Percentiles rank a stretch among this genome's conserved stretches.
These are phyloP conservation scores for Extremus antarcticus DNA, from an alignment of 495 filamentous ascomycete genomes.

Conservation along the genomic window DNA sequence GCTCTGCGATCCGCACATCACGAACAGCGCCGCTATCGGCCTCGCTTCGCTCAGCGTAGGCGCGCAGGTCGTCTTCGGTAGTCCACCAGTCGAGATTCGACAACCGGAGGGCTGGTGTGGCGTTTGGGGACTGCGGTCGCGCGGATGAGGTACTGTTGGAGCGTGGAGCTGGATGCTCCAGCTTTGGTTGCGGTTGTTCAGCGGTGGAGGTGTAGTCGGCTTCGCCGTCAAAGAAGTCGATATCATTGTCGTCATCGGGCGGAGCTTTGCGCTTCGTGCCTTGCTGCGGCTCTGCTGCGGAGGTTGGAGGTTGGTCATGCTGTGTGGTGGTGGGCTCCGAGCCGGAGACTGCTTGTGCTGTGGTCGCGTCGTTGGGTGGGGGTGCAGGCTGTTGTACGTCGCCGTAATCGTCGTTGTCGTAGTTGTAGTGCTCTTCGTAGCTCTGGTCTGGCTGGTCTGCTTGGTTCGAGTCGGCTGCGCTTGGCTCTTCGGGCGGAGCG, in stretches of 20 bases:
- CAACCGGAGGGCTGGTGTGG: constrained; percentile 71
- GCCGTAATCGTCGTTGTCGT: constrained; percentile 26
- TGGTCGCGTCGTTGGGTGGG: constrained; percentile 39
- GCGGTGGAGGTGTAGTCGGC: background rate
- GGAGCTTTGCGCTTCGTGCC: constrained; percentile 29
- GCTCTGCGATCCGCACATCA: constrained; percentile 91
- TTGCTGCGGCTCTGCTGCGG: constrained; percentile 16
- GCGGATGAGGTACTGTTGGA: constrained; percentile 44
- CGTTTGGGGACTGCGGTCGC: constrained; percentile 65
- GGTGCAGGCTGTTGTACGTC: constrained; percentile 33
- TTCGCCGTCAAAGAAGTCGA: constrained; percentile 1
- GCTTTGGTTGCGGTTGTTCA: background rate
- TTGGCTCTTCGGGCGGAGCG: constrained; percentile 12
- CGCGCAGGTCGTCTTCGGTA: constrained; percentile 87
- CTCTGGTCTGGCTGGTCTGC: background rate
- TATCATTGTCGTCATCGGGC: constrained; percentile 15
- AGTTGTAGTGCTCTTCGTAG: constrained; percentile 26
- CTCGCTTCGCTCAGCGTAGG: constrained; percentile 61
- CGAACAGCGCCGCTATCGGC: too few relatives aligned
- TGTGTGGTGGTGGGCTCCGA: background rate
- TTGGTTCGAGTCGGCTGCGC: constrained; percentile 25
- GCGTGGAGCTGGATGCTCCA: background rate
- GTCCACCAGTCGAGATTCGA: constrained; percentile 94
- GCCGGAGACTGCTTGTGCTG: constrained; percentile 28
- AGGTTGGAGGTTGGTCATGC: constrained; percentile 18